Base-by-base conservation (phyloP, 129 eudicot genomes). In the Pseudognaphalium luteoalbum region DNA sequence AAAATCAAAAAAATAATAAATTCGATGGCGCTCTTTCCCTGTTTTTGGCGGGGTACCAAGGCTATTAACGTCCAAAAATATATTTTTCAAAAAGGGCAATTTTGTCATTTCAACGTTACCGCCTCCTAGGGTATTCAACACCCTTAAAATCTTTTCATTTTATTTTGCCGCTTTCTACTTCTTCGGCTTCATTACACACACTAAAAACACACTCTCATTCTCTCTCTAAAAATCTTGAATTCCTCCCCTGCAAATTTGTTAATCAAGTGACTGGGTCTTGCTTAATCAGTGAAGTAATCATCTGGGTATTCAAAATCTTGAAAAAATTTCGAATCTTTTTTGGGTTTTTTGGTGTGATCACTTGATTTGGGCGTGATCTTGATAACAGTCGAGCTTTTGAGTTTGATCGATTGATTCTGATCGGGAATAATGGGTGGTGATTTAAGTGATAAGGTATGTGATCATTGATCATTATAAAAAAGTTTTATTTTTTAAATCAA, bases 371-470 rank as follows among this genome's bases (percentile, higher is more conserved):
- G 21, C 64, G 54, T 47, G 80, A 68, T 44, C 35, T 72, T 80
- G 37, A 60, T 25, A 17, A 19, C 12, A 52, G 22, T 60, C 16
- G 4, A 33, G 62, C 2, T 57, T 57, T 57, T 16, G 28, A 57
- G 28, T n/a, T 19, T 56, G 77, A 69, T 72, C 61, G 6, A 19
- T 50, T 14, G 52, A n/a, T 54, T 47, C 64, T 25, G 6, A 25
- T 66, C 76, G 59, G 73, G 74, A 35, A 66, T n/a, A 79, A 91
- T 91, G 97, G 89, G 81, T 85, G 98, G 83, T 85, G 98, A 93
- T 88, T 83, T 80, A 35, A 81, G 87, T 70, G 91, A 93, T 51
- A 93, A 87, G 84, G 98, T 93, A 47, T 82, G 96, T 84, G 83
- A 83, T 91, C 87, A 75, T 32, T 6, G 64, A 32, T 57, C 77